phyloP scores from a whole-genome alignment of 257 asterid species.

The Petrea volubilis region DNA sequence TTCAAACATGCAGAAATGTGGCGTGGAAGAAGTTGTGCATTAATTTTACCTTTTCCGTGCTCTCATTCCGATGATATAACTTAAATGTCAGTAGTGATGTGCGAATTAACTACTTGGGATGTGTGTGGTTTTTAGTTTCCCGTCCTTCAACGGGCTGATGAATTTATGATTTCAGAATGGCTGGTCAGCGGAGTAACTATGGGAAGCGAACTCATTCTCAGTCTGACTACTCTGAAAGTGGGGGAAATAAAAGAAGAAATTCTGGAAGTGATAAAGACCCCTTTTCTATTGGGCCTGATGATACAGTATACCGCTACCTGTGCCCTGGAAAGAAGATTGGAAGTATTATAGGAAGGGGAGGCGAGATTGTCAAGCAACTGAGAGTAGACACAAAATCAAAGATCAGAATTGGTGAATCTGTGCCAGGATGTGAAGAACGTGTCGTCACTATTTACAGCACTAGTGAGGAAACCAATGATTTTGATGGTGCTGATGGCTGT shows the following conservation, averaged over 20 bases:
- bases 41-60: neutral
- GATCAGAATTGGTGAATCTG: constrained; percentile 92
- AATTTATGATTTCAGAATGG: constrained; percentile 52
- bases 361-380: constrained; percentile 92
- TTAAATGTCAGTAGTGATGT: neutral
- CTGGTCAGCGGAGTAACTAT: constrained; percentile 80
- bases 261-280: constrained; percentile 70
- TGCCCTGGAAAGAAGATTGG: constrained; percentile 88
- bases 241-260: constrained; percentile 71
- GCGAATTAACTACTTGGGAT: neutral
- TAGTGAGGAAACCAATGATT: constrained; percentile 74
- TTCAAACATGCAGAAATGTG: neutral
- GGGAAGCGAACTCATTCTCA: constrained; percentile 78
- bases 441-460: constrained; percentile 77
- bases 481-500: constrained; percentile 53
- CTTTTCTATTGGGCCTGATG: constrained; percentile 66
- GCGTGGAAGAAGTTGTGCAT: neutral
- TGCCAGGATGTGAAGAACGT: constrained; percentile 81
- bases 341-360: constrained; percentile 93
- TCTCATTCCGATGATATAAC: neutral
- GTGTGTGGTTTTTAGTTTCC: neutral
- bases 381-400: constrained; percentile 87
- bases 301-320: constrained; percentile 83
- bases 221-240: constrained; percentile 58
- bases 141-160: neutral